Conservation (phyloP, 2,329 filamentous ascomycete genomes). For the Westerdykella sp. region DNA sequence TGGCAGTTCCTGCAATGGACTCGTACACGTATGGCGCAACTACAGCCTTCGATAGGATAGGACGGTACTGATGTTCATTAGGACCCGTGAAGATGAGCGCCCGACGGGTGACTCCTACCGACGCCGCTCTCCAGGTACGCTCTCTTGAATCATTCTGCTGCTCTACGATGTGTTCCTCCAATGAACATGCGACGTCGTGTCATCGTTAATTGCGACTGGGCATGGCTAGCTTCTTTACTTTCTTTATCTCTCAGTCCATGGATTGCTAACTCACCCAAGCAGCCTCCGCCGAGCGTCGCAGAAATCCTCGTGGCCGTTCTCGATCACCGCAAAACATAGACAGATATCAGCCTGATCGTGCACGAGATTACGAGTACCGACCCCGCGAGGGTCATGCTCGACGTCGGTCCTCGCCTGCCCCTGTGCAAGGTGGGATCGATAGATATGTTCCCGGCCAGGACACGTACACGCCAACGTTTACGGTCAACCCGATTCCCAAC, state of each 20-base stretch:
- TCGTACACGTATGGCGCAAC: conserved; percentile 31
- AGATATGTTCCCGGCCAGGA: conserved; percentile 76
- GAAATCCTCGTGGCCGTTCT: conserved; percentile 50
- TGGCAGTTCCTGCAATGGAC: conserved; percentile 24
- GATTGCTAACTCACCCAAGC: neutral
- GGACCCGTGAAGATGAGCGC: conserved; percentile 53
- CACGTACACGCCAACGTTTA: conserved; percentile 44
- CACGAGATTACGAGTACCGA: conserved; percentile 62
- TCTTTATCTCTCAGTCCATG: neutral
- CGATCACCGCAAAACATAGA: conserved; percentile 67
- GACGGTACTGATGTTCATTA: conserved; percentile 14
- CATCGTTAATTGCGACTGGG: neutral
- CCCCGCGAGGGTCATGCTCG: conserved; percentile 54
- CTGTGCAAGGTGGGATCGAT: conserved; percentile 64
- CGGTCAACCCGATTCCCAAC: conserved; percentile 63
- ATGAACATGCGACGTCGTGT: conserved; percentile 1
- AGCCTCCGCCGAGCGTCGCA: conserved; percentile 28
- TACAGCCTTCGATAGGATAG: neutral
- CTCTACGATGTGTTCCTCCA: too few relatives aligned
- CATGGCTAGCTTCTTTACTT: neutral
- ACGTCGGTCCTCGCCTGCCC: conserved; percentile 55
- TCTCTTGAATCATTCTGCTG: conserved; percentile 12
- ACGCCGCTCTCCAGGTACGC: conserved; percentile 64
- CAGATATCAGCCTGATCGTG: conserved; percentile 67
- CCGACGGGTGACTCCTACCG: conserved; percentile 40